Evolutionary conservation across 2,329 filamentous ascomycete genomes (phyloP).

Genomic region (Stachybotrys chlorohalonatus): DNA sequence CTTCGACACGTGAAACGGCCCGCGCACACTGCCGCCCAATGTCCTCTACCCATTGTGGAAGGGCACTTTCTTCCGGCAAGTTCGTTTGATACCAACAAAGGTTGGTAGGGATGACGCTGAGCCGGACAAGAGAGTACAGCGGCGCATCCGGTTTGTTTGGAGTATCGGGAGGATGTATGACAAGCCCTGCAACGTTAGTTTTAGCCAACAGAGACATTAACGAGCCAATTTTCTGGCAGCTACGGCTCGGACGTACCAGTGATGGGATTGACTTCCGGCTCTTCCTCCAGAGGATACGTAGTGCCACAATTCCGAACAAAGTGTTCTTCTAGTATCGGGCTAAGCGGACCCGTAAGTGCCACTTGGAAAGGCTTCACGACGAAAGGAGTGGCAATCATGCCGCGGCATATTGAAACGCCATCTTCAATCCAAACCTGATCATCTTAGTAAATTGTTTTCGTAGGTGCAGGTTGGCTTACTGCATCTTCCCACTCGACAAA

Average conservation of each 20-base stretch:
- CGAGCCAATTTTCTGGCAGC: background rate
- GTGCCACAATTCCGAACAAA: conserved; percentile 35
- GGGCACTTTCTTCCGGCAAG: conserved; percentile 12
- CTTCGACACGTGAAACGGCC: conserved; percentile 31
- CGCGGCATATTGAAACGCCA: conserved; percentile 33
- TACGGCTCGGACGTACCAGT: conserved; percentile 3
- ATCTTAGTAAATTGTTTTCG: conserved; percentile 3
- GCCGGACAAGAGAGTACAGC: conserved; percentile 41
- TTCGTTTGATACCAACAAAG: conserved; percentile 46
- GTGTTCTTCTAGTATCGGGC: conserved; percentile 22
- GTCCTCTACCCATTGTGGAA: conserved; percentile 37
- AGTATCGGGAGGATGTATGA: conserved; percentile 28
- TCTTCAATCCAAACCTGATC: conserved; percentile 32
- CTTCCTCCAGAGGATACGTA: conserved; percentile 27
- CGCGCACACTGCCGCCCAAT: conserved; percentile 35
- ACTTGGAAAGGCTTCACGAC: conserved; percentile 42
- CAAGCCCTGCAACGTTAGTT: conserved; percentile 26
- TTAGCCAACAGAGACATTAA: background rate
- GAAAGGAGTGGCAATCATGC: conserved; percentile 44
- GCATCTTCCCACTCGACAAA: conserved; percentile 48
- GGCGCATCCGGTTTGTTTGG: conserved; percentile 22
- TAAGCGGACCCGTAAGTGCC: conserved; percentile 21
- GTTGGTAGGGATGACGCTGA: conserved; percentile 42
- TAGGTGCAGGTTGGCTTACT: conserved; percentile 18
- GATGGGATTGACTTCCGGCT: conserved; percentile 21